These are phyloP conservation scores for Lepidium didymum DNA, from an alignment of 345 rosid genomes.

Conservation along the genomic window DNA sequence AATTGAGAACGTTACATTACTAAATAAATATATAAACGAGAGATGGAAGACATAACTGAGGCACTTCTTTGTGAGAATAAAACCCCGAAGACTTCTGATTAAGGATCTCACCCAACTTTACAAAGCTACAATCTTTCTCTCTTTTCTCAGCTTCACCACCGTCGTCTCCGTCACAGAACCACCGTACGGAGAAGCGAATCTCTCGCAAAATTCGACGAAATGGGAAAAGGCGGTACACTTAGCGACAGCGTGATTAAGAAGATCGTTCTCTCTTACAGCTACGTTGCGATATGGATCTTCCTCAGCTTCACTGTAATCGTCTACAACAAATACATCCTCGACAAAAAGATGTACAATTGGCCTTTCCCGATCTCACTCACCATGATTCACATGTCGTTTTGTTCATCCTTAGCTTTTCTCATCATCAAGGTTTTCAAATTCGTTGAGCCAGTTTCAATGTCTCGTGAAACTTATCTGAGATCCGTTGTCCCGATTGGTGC, in stretches of 20 bases:
- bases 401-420: constrained; percentile 74
- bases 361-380: constrained; percentile 95
- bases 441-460: constrained; percentile 91
- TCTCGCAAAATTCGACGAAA: not conserved
- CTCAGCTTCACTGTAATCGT: constrained; percentile 94
- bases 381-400: constrained; percentile 98
- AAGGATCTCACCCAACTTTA: constrained; percentile 2
- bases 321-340: constrained; percentile 98
- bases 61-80: not conserved
- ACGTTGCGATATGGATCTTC: constrained; percentile 97
- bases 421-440: constrained; percentile 86
- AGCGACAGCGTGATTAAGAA: constrained; percentile 77
- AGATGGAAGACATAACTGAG: constrained; percentile 21
- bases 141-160: not conserved
- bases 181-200: not conserved
- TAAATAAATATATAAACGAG: not conserved
- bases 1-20: not conserved
- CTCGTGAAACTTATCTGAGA: constrained; percentile 63
- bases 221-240: constrained; percentile 88
- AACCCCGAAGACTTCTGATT: not conserved
- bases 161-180: constrained; percentile 4
- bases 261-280: constrained; percentile 87
- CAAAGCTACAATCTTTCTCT: not conserved
- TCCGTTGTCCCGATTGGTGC: constrained; percentile 97
- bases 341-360: constrained; percentile 97